Conservation (phyloP, 352 stramenopile genomes). For the Phytophthora crassamura region DNA sequence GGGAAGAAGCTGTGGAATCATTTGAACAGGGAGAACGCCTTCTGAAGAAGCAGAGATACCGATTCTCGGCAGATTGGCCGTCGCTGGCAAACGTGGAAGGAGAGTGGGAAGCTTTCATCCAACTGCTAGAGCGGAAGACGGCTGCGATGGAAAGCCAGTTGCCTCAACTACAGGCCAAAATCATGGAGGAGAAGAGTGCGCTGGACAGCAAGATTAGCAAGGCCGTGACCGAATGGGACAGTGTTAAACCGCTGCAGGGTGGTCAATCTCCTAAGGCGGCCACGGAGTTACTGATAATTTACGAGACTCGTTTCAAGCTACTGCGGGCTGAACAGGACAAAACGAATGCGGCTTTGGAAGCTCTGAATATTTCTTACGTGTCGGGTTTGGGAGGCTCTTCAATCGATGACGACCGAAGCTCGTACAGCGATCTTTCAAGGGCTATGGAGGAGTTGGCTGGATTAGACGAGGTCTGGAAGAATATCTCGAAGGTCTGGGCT, state of each 20-base stretch:
- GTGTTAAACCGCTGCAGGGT: slow-evolving; percentile 81
- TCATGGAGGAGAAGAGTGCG: slow-evolving; percentile 95
- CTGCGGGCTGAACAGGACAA: slow-evolving; percentile 94
- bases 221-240: slow-evolving; percentile 83
- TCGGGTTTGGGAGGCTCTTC: slow-evolving; percentile 51
- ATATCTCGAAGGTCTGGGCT: slow-evolving; percentile 90
- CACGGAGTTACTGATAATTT: slow-evolving; percentile 84
- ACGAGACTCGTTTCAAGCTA: slow-evolving; percentile 85
- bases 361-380: slow-evolving; percentile 90
- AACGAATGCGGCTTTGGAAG: slow-evolving; percentile 95
- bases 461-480: slow-evolving; percentile 98
- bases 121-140: slow-evolving; percentile 90
- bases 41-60: slow-evolving; percentile 96
- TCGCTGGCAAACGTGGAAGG: slow-evolving; percentile 96
- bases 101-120: slow-evolving; percentile 95
- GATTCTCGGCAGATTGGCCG: slow-evolving; percentile 96
- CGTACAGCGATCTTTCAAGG: slow-evolving; percentile 69
- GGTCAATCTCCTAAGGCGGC: slow-evolving; percentile 71
- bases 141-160: slow-evolving; percentile 97
- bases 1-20: slow-evolving; percentile 83
- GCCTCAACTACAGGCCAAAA: slow-evolving; percentile 97
- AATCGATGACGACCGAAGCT: slow-evolving; percentile 82
- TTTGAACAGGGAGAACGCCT: slow-evolving; percentile 96
- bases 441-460: slow-evolving; percentile 93
- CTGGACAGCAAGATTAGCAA: slow-evolving; percentile 86